Percentiles rank a stretch among this genome's conserved stretches.
phyloP scores from a whole-genome alignment of 306 rosid genomes.

The Inga laurina region DNA sequence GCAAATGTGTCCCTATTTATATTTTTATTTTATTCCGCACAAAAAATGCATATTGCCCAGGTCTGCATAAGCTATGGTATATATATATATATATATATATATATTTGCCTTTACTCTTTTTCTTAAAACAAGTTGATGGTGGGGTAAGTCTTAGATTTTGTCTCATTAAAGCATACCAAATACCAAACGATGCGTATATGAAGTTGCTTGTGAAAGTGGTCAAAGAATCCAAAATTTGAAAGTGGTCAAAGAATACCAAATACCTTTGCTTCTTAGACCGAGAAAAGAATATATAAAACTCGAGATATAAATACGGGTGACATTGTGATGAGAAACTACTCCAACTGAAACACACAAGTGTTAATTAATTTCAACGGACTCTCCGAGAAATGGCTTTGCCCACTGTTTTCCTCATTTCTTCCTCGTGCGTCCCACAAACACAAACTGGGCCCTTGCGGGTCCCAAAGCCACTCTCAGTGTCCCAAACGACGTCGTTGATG shows the following conservation, averaged over 20 bases:
- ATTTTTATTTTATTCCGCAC: too few species aligned
- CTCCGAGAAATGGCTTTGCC: neutral
- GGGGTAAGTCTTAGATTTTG: neutral
- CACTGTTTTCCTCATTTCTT: neutral
- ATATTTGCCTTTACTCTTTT: too few species aligned
- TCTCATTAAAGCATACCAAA: neutral
- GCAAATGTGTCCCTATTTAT: too few species aligned
- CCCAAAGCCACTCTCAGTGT: neutral
- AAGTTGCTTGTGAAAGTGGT: conserved; percentile 17
- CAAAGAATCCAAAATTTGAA: neutral
- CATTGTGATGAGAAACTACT: neutral
- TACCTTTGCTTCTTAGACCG: conserved; percentile 18
- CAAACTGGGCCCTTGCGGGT: neutral
- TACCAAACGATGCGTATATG: neutral
- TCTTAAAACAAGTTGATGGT: neutral
- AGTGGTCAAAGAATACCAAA: neutral
- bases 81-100: too few species aligned
- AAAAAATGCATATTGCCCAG: too few species aligned
- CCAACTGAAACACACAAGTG: neutral
- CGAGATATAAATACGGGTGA: neutral
- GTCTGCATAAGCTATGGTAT: too few species aligned
- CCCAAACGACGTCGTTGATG: conserved; percentile 13
- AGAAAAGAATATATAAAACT: conserved; percentile 15
- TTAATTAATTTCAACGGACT: neutral
- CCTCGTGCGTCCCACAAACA: neutral